Evolutionary conservation across 371 early-diverging fungal species (phyloP), one percentile per base, ranked within the genome.

Genomic region (Dentiscutata heterogama): DNA sequence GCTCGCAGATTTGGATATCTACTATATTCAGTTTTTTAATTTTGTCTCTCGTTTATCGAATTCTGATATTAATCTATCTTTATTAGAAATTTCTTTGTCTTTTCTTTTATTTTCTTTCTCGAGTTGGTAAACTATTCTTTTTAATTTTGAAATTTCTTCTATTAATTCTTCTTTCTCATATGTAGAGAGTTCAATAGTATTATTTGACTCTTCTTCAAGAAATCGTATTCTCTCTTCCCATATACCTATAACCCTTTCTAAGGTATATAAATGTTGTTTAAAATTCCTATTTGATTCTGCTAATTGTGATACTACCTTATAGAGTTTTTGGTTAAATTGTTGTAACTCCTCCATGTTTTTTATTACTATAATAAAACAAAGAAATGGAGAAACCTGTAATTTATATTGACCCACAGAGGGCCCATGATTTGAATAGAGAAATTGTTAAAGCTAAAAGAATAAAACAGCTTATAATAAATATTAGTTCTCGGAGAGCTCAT

Each of bases 261-360:
- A 25, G 25, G 2, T 67, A 18, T 67, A 20, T 27, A 18, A 0
- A 0, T 18, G 20, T 16, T 25, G 1, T 27, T 67, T 31, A 27
- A n/a, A 35, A 39, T 67, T 10, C 6, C 65, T 14, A 6, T 65
- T 65, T 65, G 65, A 65, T 65, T 65, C 5, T 2, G 65, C 65
- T n/a, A n/a, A n/a, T n/a, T n/a, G n/a, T n/a, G n/a, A n/a, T n/a
- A n/a, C n/a, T n/a, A n/a, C n/a, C n/a, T n/a, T n/a, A n/a, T n/a
- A n/a, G n/a, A n/a, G n/a, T n/a, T n/a, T n/a, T n/a, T n/a, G n/a
- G 18, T 65, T 65, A 35, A 13, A 2, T 65, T 65, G 65, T 27
- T 22, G 65, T 65, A 65, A 65, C 22, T 65, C 18, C 18, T 65
- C 65, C 18, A 65, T 13, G 56, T 65, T 65, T n/a, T 65, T 65